Base-by-base conservation (phyloP, 148 eudicot genomes). In the Nyssa sinensis region DNA sequence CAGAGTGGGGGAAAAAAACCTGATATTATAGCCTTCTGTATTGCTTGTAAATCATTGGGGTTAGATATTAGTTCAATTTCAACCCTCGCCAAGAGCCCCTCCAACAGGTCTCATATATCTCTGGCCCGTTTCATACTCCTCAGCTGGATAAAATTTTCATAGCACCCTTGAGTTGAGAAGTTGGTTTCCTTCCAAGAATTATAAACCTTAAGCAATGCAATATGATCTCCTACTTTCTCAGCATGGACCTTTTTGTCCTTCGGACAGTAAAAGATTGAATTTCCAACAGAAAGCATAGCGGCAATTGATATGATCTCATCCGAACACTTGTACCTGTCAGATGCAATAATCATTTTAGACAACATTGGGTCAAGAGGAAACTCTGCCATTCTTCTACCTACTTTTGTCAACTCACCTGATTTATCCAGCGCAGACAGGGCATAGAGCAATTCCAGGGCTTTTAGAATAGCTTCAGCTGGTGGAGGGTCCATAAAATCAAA, bases 341-440 rank as follows among this genome's bases (percentile, higher is more conserved):
- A 86, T 29, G 92, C 93, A 34, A 91, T 96, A 67, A 93, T 89
- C 93, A 88, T 85, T 74, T 91, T 93, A 1, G 96, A 91, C 39
- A 91, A 74, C 96, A 93, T 91, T 7, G 98, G 98, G 80, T 93
- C 89, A 66, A 93, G 98, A 7, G 98, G 98, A 75, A 93, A 91
- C 72, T 93, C 98, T 2, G 96, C 91, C 98, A 93, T 91, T 83
- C 87, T 89, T 77, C 94, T 86, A 55, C 98, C 98, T 24, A 89
- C 88, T 79, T 89, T 93, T 32, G 98, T 93, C 82, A 93, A 69
- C 65, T 93, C 92, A 21, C 98, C 98, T 17, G 73, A 82, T 79
- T 77, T 87, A 66, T 87, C 83, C 24, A 82, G 77, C 23, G 88
- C 90, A 60, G 86, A 75, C 33, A 85, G 67, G 7, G 85, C 88